Evolutionary conservation across 2,329 filamentous ascomycete genomes (phyloP), one percentile per base, ranked within the genome.

Genomic region (Ilyonectria destructans): DNA sequence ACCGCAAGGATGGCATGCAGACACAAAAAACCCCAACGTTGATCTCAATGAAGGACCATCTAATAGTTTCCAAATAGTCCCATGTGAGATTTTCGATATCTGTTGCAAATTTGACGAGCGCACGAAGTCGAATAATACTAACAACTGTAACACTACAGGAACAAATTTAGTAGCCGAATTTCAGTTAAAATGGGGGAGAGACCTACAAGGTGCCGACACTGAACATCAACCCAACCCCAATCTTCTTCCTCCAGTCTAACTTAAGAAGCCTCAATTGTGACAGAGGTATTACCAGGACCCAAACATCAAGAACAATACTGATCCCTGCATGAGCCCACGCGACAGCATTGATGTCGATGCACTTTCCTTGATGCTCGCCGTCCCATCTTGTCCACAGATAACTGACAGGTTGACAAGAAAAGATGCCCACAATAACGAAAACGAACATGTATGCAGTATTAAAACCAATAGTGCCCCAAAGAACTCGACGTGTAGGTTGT

Each of bases 381-480:
- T 87, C 83, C 87, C 88, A 90, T 15, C 78, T 78, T 0, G 77
- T 80, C 89, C 89, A 91, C 73, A 85, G 86, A 65, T 82, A 85
- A 15, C 75, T 76, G 19, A 90, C 78, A 0, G 88, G 88, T 2
- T 71, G 75, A 74, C 88, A 90, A 67, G 88, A 84, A 43, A 89
- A 86, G 15, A 87, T 72, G 12, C 80, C 82, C 8, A 82, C 74
- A 4, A 87, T 68, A n/a, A 83, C 60, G 48, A 86, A 88, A 2
- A 76, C 70, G 15, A 84, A 3, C 2, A 84, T 84, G 59, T 81
- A 85, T 1, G 82, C 8, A 5, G 75, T 46, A 48, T 81, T 82
- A 60, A 86, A 79, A 4, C 71, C 70, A 35, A 86, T 71, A 0
- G 85, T 85, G 21, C 67, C 80, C 77, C 81, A 83, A 6, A 88